Percentiles rank a stretch among this genome's conserved stretches.
phyloP scores from a whole-genome alignment of 768 basidiomycete species.

The Tylopilus intermedius region DNA sequence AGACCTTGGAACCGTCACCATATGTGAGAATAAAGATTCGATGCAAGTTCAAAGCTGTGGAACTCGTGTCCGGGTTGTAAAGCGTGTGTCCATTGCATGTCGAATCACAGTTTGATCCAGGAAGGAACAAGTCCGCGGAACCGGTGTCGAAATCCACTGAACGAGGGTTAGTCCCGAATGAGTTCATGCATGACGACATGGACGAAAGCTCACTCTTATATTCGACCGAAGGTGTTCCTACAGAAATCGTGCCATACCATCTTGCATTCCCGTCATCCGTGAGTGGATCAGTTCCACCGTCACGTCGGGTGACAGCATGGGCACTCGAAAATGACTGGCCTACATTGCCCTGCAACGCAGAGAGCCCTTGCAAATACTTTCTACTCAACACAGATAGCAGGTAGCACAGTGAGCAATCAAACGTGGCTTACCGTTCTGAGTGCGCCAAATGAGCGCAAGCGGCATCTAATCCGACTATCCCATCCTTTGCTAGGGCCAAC shows the following conservation, averaged over 20 bases:
- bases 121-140: slow-evolving; percentile 33
- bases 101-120: slow-evolving; percentile 22
- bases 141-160: slow-evolving; percentile 35
- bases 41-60: slow-evolving; percentile 24
- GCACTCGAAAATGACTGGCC: not conserved
- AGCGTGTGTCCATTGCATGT: slow-evolving; percentile 32
- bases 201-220: slow-evolving; percentile 13
- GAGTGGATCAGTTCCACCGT: slow-evolving; percentile 8
- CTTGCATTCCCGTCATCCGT: slow-evolving; percentile 9
- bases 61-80: slow-evolving; percentile 33
- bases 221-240: slow-evolving; percentile 22
- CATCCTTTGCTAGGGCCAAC: slow-evolving; percentile 8
- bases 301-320: slow-evolving; percentile 2
- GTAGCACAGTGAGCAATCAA: not conserved
- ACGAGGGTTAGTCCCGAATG: not conserved
- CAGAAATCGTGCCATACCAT: slow-evolving; percentile 25
- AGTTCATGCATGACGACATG: not conserved
- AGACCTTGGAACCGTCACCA: slow-evolving; percentile 40
- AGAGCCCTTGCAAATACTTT: slow-evolving; percentile 16
- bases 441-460: slow-evolving; percentile 14
- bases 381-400: slow-evolving; percentile 11
- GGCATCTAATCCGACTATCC: slow-evolving; percentile 15
- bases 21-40: slow-evolving; percentile 35
- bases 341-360: slow-evolving; percentile 6
- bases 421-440: slow-evolving; percentile 10